A percentile compares a stretch with the other conserved stretches of the same genome.
phyloP scores from a whole-genome alignment of 352 stramenopile species.

The Phytophthora europaea region DNA sequence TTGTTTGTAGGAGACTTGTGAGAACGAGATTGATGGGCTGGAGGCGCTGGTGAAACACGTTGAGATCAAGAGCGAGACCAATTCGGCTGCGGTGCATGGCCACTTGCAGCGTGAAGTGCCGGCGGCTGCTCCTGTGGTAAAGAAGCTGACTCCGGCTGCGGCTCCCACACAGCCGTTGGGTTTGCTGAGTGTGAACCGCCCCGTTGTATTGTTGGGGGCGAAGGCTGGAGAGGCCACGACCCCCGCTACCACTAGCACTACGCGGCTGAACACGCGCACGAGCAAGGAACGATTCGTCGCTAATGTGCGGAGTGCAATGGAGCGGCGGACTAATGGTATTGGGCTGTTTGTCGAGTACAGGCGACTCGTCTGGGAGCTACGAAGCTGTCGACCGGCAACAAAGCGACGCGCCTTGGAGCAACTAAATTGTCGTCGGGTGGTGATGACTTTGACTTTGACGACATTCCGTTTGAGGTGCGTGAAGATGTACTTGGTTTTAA shows the following conservation, averaged over 20 bases:
- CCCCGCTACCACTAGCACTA: constrained; percentile 46
- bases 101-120: constrained; percentile 66
- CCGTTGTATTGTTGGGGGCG: constrained; percentile 73
- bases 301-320: background rate
- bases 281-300: constrained; percentile 51
- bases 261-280: constrained; percentile 63
- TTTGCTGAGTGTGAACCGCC: constrained; percentile 68
- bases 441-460: constrained; percentile 91
- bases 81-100: constrained; percentile 39
- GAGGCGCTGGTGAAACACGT: constrained; percentile 87
- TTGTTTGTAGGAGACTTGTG: constrained; percentile 30
- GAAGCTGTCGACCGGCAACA: constrained; percentile 48
- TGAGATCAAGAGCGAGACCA: constrained; percentile 53
- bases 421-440: constrained; percentile 79
- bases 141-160: constrained; percentile 27
- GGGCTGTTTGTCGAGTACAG: constrained; percentile 3
- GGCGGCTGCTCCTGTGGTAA: constrained; percentile 21
- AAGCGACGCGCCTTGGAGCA: constrained; percentile 67
- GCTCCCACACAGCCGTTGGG: constrained; percentile 40
- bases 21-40: constrained; percentile 73
- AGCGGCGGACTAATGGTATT: background rate
- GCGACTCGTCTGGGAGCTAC: constrained; percentile 43
- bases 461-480: constrained; percentile 86
- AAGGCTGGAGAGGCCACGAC: constrained; percentile 55
- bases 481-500: background rate